phyloP scores from a whole-genome alignment of 805 yeast species.

The Candida nonsorbophila region DNA sequence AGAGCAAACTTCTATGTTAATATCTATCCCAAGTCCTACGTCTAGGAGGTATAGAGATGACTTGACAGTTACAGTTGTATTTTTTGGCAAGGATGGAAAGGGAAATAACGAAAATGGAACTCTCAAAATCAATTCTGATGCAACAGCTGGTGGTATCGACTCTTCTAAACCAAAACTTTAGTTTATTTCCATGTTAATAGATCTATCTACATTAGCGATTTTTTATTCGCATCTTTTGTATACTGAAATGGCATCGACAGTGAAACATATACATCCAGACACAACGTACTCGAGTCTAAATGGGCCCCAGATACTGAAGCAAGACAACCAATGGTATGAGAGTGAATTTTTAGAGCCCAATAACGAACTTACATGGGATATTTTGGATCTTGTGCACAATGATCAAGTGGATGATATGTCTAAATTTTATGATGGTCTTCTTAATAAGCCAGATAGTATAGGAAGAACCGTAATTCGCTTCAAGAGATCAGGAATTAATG shows the following conservation, averaged over 20 bases:
- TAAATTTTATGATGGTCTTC: constrained; percentile 42
- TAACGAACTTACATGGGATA: constrained; percentile 57
- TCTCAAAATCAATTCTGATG: constrained; percentile 50
- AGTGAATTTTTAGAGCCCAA: constrained; percentile 60
- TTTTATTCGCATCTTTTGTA: too few species aligned
- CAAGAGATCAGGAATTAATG: constrained; percentile 70
- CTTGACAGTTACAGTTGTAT: constrained; percentile 90
- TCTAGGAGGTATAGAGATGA: constrained; percentile 94
- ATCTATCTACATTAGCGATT: too few species aligned
- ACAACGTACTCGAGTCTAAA: too few species aligned
- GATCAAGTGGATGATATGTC: constrained; percentile 19
- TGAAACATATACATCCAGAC: too few species aligned
- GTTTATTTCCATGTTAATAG: too few species aligned
- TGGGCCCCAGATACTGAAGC: too few species aligned
- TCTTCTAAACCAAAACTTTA: constrained; percentile 45
- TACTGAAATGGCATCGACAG: too few species aligned
- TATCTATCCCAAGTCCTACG: constrained; percentile 86
- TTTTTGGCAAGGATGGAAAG: constrained; percentile 65
- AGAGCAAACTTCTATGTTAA: constrained; percentile 83
- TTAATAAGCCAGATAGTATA: constrained; percentile 54
- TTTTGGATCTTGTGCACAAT: constrained; percentile 63
- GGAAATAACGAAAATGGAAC: constrained; percentile 41
- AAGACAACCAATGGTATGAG: constrained; percentile 5
- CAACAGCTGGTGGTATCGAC: constrained; percentile 53
- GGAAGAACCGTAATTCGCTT: constrained; percentile 63